Base-by-base conservation (phyloP, 345 rosid species). In the Pugionium cornutum region DNA sequence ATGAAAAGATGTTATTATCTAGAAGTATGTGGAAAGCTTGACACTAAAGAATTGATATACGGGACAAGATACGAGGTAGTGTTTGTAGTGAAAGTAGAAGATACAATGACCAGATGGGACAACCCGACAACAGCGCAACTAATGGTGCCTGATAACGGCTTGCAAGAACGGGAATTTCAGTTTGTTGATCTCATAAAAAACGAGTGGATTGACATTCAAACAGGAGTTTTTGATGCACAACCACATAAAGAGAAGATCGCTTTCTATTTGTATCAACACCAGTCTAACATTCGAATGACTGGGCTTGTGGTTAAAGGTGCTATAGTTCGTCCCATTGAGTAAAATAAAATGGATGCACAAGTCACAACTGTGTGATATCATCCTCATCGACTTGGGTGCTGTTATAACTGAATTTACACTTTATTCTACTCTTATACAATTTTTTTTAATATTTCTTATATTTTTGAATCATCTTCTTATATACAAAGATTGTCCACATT, bases 251-350 rank as follows among this genome's bases (percentile, higher is more conserved):
- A 11, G 40, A 6, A 55, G 34, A 66, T 77, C 10, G 83, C 73
- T 51, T 57, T 83, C 62, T 74, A 72, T 9, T 46, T 83, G 78
- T 68, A 41, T 44, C 87, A 87, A 62, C 27, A 44, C 4, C 45
- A 78, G 9, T 68, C 72, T 4, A 57, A 74, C 53, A 6, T 2
- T 41, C 0, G 79, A 83, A 81, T 77, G 78, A 58, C 43, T 2
- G 89, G 89, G 18, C 78, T 85, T 4, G 4, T 67, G 5, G 9
- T 88, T 55, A 85, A 82, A 78, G 83, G 87, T 25, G 59, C 77
- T 30, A 30, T 51, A 42, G 47, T 85, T 64, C 83, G 72, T 30
- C 87, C 86, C 1, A 68, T 64, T 18, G 58, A 30, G 41, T 51
- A 31, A 64, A 6, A 4, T 3, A 37, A 37, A 7, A 7, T 7